Conservation (phyloP, 1,284 basidiomycete species). For the Ganoderma sp. region DNA sequence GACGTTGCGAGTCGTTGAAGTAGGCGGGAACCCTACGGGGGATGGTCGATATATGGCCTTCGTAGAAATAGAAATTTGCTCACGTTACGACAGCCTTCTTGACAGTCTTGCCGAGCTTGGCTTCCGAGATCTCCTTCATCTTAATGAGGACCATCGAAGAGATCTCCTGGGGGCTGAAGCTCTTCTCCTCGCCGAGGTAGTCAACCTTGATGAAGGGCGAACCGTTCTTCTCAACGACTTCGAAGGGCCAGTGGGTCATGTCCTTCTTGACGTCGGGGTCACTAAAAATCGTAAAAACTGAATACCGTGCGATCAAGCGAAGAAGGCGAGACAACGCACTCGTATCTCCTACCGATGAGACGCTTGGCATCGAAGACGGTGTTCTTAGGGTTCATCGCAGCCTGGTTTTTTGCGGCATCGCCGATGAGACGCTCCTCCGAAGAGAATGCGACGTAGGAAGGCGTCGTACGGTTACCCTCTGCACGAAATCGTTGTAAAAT, state of each 20-base stretch:
- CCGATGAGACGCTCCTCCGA: slow-evolving; percentile 98
- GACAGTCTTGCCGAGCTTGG: slow-evolving; percentile 95
- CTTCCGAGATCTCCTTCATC: slow-evolving; percentile 99
- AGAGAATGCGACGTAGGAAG: slow-evolving; percentile 99
- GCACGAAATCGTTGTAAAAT: slow-evolving; percentile 29
- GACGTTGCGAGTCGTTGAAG: slow-evolving; percentile 97
- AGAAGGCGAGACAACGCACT: slow-evolving; percentile 54
- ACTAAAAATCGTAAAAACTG: slow-evolving; percentile 45
- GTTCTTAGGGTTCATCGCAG: slow-evolving; percentile 95
- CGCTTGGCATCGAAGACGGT: slow-evolving; percentile 98
- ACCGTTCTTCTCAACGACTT: slow-evolving; percentile 91
- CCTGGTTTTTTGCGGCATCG: slow-evolving; percentile 98
- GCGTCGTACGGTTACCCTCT: slow-evolving; percentile 99
- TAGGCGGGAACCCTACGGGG: slow-evolving; percentile 83
- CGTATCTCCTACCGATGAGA: slow-evolving; percentile 95
- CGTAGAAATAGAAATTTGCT: slow-evolving; percentile 36
- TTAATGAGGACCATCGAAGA: slow-evolving; percentile 98
- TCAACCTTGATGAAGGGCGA: slow-evolving; percentile 97
- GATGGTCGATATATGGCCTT: not conserved
- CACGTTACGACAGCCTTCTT: slow-evolving; percentile 96
- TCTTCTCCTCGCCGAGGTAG: slow-evolving; percentile 93
- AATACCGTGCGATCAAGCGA: slow-evolving; percentile 19
- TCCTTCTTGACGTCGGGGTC: slow-evolving; percentile 91
- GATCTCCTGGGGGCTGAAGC: slow-evolving; percentile 97
- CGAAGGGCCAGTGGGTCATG: slow-evolving; percentile 94